Base-by-base conservation (phyloP, 495 filamentous ascomycete genomes). In the Corynascus novoguineensis region DNA sequence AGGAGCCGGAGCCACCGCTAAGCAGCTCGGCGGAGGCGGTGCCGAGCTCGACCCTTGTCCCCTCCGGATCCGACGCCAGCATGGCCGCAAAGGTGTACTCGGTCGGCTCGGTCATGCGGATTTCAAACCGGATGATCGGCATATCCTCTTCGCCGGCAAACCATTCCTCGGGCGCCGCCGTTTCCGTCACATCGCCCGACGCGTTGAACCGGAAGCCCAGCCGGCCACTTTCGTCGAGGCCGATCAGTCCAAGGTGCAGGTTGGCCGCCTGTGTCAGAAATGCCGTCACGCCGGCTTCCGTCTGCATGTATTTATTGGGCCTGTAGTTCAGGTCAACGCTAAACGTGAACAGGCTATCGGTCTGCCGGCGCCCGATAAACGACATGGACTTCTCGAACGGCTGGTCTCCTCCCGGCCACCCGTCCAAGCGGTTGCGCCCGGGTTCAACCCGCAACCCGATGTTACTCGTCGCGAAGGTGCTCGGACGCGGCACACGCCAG, bases 261-360 rank as follows among this genome's bases (percentile, higher is more conserved):
- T 76, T 76, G 44, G 72, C 66, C 46, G 60, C 60, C 60, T 81
- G 77, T 17, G 68, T 74, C 22, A 76, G 65, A 66, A 81, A 81
- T 2, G 75, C 64, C 2, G 69, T 63, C 35, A 75, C 60, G 7
- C 73, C 73, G 24, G 66, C 73, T 32, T 75, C 71, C n/a, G n/a
- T n/a, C 46, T 79, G 60, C 60, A 60, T 71, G 5, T 53, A 44
- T 4, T 53, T 45, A 19, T 48, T 60, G 9, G 75, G 76, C 2
- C 29, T 14, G 58, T 76, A 78, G 10, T 64, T 48, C 17, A 78
- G 29, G 49, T 73, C 68, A 5, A 75, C 70, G 41, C 53, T 70
- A 53, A 67, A 79, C 2, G 56, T 65, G 61, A 79, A 81, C 2
- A 79, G 65, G 3, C 71, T 71, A 50, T 79, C 57, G 9, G 71